phyloP scores from a whole-genome alignment of 108 stramenopile genomes.

The Nitzschia palea region DNA sequence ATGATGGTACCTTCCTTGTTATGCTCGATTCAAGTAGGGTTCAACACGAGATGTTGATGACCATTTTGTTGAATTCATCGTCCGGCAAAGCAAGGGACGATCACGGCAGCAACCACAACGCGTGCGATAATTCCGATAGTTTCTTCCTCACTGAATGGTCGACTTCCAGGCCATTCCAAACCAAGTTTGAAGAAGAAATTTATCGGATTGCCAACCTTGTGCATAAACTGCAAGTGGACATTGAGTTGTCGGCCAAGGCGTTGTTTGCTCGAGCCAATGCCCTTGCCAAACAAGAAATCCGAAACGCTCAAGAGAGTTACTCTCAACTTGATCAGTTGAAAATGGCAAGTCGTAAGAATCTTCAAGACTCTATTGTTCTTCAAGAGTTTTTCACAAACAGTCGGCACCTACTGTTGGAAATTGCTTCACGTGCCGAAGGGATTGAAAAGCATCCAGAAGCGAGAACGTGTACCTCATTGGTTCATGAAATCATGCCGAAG shows the following conservation, averaged over 20 bases:
- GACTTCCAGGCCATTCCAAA: background rate
- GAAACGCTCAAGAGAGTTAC: background rate
- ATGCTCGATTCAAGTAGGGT: too few species aligned
- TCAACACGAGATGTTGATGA: too few species aligned
- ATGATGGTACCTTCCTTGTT: too few species aligned
- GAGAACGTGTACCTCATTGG: background rate
- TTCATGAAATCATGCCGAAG: background rate
- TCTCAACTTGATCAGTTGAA: background rate
- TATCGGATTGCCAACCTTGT: background rate
- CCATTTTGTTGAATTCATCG: too few species aligned
- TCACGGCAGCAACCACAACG: too few species aligned
- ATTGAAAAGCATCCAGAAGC: background rate
- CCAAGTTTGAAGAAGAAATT: constrained; percentile 3
- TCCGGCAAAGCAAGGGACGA: too few species aligned
- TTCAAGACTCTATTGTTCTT: background rate
- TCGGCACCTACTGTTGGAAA: background rate
- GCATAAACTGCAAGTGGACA: background rate
- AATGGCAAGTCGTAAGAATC: too few species aligned
- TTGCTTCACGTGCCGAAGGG: background rate
- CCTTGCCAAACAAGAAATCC: background rate
- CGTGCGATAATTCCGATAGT: too few species aligned
- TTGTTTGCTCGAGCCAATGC: background rate
- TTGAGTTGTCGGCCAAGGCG: constrained; percentile 7
- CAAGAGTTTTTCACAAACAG: background rate
- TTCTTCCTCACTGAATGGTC: too few species aligned